Percentiles rank a stretch among this genome's conserved stretches.
These are phyloP conservation scores for Aspergillus fischeri DNA, from an alignment of 2,329 filamentous ascomycete species.

Conservation along the genomic window DNA sequence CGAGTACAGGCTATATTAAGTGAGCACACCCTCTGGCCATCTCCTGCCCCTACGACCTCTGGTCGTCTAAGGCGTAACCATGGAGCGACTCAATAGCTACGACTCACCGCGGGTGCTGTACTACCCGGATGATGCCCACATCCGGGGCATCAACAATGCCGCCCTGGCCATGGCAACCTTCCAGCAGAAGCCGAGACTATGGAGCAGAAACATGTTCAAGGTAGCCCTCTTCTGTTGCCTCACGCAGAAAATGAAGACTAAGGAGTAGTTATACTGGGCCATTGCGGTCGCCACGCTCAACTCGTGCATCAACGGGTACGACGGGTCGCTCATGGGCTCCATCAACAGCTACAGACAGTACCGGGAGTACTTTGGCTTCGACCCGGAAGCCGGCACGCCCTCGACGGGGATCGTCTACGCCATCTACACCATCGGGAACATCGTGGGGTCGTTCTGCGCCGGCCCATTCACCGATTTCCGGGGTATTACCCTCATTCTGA, in stretches of 20 bases:
- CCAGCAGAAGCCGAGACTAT: slow-evolving; percentile 29
- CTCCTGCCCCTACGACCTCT: no score
- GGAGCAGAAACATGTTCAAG: slow-evolving; percentile 44
- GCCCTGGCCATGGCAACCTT: slow-evolving; percentile 30
- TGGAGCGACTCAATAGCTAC: not conserved
- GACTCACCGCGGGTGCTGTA: not conserved
- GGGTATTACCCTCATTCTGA: slow-evolving; percentile 15
- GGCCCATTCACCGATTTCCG: slow-evolving; percentile 42
- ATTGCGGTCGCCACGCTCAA: slow-evolving; percentile 43
- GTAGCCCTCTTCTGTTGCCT: slow-evolving; percentile 15
- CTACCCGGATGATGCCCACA: slow-evolving; percentile 7
- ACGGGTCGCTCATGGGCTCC: slow-evolving; percentile 48
- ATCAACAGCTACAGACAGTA: slow-evolving; percentile 48
- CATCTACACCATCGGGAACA: slow-evolving; percentile 48
- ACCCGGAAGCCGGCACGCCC: slow-evolving; percentile 27
- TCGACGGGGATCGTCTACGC: slow-evolving; percentile 46
- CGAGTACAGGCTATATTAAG: not conserved
- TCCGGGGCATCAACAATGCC: slow-evolving; percentile 22
- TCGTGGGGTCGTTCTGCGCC: slow-evolving; percentile 45
- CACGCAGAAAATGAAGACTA: not conserved
- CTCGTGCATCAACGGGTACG: slow-evolving; percentile 47
- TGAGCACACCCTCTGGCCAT: not conserved
- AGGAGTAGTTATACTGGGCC: slow-evolving; percentile 36
- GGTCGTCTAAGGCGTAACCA: not conserved
- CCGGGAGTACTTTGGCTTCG: slow-evolving; percentile 38